Conservation (phyloP, 2,329 filamentous ascomycete genomes). For the Camptophora hylomeconis region DNA sequence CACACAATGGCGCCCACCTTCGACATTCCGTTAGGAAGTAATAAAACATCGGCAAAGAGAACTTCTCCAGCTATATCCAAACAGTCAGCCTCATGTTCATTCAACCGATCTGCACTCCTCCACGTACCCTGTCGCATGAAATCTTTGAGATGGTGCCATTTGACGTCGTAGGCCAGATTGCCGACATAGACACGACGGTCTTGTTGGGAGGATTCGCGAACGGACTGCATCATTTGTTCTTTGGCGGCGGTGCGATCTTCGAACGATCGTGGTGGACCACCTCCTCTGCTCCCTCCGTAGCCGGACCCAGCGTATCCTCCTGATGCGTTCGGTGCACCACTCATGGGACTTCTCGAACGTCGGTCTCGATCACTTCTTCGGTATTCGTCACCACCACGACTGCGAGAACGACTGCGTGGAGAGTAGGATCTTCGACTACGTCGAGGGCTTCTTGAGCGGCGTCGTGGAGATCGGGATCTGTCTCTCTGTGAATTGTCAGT, state of each 20-base stretch:
- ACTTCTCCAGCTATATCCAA: slow-evolving; percentile 76
- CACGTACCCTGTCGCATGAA: slow-evolving; percentile 92
- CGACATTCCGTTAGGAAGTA: slow-evolving; percentile 99
- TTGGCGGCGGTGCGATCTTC: slow-evolving; percentile 75
- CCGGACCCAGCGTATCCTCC: slow-evolving; percentile 56
- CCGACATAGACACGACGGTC: slow-evolving; percentile 99
- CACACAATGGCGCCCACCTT: slow-evolving; percentile 97
- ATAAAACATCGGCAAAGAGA: slow-evolving; percentile 96
- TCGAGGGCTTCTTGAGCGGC: slow-evolving; percentile 70
- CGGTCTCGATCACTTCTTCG: slow-evolving; percentile 56
- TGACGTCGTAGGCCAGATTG: slow-evolving; percentile 98
- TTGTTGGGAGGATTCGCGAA: slow-evolving; percentile 91
- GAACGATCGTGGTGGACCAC: slow-evolving; percentile 55
- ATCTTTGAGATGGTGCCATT: slow-evolving; percentile 99
- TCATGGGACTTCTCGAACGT: slow-evolving; percentile 79
- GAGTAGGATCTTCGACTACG: slow-evolving; percentile 67
- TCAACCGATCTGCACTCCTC: slow-evolving; percentile 20
- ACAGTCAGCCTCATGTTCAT: slow-evolving; percentile 21
- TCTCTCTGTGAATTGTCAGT: slow-evolving; percentile 76
- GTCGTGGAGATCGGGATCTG: slow-evolving; percentile 53
- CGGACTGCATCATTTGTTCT: slow-evolving; percentile 91
- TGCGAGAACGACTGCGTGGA: slow-evolving; percentile 65
- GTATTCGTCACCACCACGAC: slow-evolving; percentile 48
- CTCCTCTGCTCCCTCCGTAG: slow-evolving; percentile 43
- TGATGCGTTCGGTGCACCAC: slow-evolving; percentile 48